Evolutionary conservation across 371 early-diverging fungal species (phyloP).

Genomic region (Nematocida sp.): DNA sequence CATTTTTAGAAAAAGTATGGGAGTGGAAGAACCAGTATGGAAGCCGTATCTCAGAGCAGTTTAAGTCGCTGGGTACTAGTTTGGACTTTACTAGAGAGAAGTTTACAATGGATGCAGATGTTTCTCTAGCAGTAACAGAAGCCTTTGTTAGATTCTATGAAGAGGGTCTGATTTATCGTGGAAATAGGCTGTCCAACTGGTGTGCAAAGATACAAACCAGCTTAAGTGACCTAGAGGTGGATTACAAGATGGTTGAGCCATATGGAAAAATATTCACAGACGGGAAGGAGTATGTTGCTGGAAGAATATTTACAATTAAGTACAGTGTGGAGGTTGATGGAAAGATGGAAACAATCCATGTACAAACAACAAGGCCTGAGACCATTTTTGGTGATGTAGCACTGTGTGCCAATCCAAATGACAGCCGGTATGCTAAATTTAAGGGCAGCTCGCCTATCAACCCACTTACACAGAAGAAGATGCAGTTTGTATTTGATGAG

Average conservation of each 20-base stretch:
- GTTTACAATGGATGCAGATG: slow-evolving; percentile 88
- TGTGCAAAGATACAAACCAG: slow-evolving; percentile 91
- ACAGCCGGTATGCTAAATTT: slow-evolving; percentile 74
- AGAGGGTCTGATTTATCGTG: slow-evolving; percentile 91
- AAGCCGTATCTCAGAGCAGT: slow-evolving; percentile 79
- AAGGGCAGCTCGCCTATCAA: slow-evolving; percentile 74
- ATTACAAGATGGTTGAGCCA: slow-evolving; percentile 60
- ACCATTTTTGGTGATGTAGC: slow-evolving; percentile 98
- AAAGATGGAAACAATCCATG: slow-evolving; percentile 75
- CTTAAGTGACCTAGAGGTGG: slow-evolving; percentile 86
- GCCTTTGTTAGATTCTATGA: slow-evolving; percentile 90
- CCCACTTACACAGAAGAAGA: slow-evolving; percentile 83
- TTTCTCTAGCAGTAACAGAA: slow-evolving; percentile 81
- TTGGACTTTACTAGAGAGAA: slow-evolving; percentile 85
- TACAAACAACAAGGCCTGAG: slow-evolving; percentile 97
- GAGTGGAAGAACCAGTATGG: slow-evolving; percentile 86
- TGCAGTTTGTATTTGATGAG: slow-evolving; percentile 84
- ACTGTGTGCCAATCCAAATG: slow-evolving; percentile 86
- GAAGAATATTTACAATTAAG: slow-evolving; percentile 79
- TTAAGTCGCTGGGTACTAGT: slow-evolving; percentile 85
- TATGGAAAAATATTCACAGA: slow-evolving; percentile 62
- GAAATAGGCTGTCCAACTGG: slow-evolving; percentile 94
- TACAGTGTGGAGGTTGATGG: slow-evolving; percentile 59
- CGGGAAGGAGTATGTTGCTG: slow-evolving; percentile 89
- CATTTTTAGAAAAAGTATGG: slow-evolving; percentile 83